Percentiles rank a stretch among this genome's conserved stretches.
phyloP scores from a whole-genome alignment of 768 basidiomycete genomes.

The Sporobolomyces pararoseus region DNA sequence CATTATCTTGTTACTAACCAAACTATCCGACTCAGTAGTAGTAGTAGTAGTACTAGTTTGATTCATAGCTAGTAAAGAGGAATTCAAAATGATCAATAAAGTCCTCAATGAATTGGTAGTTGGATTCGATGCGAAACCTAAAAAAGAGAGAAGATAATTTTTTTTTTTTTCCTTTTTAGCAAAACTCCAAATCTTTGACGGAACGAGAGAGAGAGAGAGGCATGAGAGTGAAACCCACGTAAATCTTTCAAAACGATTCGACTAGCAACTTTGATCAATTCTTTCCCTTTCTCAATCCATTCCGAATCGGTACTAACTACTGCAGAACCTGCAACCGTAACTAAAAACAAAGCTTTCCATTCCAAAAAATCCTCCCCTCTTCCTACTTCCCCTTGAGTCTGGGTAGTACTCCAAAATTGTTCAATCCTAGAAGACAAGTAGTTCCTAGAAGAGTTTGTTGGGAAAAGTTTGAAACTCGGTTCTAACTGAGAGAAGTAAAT shows the following conservation, averaged over 20 bases:
- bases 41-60: too few relatives aligned
- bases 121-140: conserved; percentile 6
- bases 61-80: not conserved
- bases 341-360: not conserved
- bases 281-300: not conserved
- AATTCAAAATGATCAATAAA: not conserved
- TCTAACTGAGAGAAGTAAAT: not conserved
- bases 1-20: too few relatives aligned
- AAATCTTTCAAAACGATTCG: not conserved
- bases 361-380: not conserved
- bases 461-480: not conserved
- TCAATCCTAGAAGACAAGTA: not conserved
- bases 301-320: not conserved
- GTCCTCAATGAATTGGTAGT: not conserved
- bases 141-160: not conserved
- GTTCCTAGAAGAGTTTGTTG: too few relatives aligned
- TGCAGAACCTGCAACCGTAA: not conserved
- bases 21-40: too few relatives aligned
- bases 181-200: too few relatives aligned
- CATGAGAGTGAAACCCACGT: conserved; percentile 2
- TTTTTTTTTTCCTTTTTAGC: not conserved
- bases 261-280: not conserved
- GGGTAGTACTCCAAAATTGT: not conserved
- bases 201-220: not conserved
- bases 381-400: not conserved